Percentiles rank a stretch among this genome's conserved stretches.
Conservation (phyloP, 768 basidiomycete genomes). For the Kwoniella shandongensis region DNA sequence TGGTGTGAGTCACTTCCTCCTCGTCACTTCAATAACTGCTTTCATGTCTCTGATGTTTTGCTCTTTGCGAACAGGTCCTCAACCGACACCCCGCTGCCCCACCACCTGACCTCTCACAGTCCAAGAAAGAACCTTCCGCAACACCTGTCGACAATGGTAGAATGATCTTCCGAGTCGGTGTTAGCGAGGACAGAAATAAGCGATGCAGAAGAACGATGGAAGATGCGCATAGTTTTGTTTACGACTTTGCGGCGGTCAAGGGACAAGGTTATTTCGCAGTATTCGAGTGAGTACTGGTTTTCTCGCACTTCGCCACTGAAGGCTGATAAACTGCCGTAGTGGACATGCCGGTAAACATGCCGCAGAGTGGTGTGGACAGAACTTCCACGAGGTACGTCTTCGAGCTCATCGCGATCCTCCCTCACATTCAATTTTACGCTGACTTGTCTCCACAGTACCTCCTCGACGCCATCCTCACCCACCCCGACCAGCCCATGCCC, state of each 20-base stretch:
- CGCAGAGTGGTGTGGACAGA: conserved; percentile 95
- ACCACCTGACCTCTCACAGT: conserved; percentile 5
- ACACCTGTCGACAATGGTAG: too few species aligned
- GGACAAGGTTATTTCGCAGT: conserved; percentile 98
- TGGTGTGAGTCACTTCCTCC: conserved; percentile 67
- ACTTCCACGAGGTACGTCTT: conserved; percentile 77
- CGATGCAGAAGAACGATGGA: conserved; percentile 93
- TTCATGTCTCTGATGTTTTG: conserved; percentile 19
- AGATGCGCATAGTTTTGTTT: conserved; percentile 92
- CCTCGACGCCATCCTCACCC: conserved; percentile 66
- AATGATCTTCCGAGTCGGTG: conserved; percentile 65
- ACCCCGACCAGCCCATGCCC: conserved; percentile 66
- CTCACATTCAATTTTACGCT: conserved; percentile 2
- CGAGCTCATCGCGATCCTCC: neutral
- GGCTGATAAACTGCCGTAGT: conserved; percentile 31
- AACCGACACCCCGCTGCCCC: conserved; percentile 66
- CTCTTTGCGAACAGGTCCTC: conserved; percentile 59
- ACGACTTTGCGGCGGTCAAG: conserved; percentile 83
- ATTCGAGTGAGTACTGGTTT: conserved; percentile 65
- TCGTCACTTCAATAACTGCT: conserved; percentile 29
- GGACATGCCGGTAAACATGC: conserved; percentile 98
- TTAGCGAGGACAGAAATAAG: conserved; percentile 73
- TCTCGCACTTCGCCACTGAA: neutral
- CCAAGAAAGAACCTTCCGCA: conserved; percentile 17
- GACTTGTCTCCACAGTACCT: conserved; percentile 58